Percentiles rank a stretch among this genome's conserved stretches.
These are phyloP conservation scores for Nakaseomyces kungkrabaensis DNA, from an alignment of 1,139 yeast genomes.

Conservation along the genomic window DNA sequence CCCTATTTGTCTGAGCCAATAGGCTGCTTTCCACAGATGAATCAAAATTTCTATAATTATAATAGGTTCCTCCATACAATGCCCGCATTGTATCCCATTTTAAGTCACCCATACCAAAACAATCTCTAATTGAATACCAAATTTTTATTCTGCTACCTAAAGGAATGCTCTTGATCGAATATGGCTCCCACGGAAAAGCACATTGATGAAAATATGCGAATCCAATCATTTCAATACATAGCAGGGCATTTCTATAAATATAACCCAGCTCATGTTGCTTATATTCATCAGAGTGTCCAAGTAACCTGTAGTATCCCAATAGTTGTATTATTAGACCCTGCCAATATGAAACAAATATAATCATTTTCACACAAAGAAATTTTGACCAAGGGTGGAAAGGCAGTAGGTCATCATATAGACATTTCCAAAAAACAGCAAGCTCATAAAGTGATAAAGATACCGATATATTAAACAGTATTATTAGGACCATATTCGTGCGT, in stretches of 20 bases:
- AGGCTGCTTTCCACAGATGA: slow-evolving; percentile 14
- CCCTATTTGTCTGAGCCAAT: slow-evolving; percentile 32
- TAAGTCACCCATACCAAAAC: slow-evolving; percentile 66
- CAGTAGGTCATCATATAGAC: slow-evolving; percentile 62
- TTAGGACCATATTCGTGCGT: slow-evolving; percentile 29
- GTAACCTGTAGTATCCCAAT: slow-evolving; percentile 44
- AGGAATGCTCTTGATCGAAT: slow-evolving; percentile 49
- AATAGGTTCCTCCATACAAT: slow-evolving; percentile 49
- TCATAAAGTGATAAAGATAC: slow-evolving; percentile 77
- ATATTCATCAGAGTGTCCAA: slow-evolving; percentile 29
- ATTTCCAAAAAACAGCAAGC: slow-evolving; percentile 86
- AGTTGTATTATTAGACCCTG: slow-evolving; percentile 70
- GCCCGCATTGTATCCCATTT: slow-evolving; percentile 68
- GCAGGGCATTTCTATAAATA: slow-evolving; percentile 65
- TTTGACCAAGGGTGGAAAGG: slow-evolving; percentile 88
- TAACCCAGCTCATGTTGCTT: slow-evolving; percentile 34
- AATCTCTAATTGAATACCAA: slow-evolving; percentile 60
- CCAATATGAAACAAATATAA: slow-evolving; percentile 96
- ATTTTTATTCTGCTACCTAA: slow-evolving; percentile 56
- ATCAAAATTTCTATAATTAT: slow-evolving; percentile 78
- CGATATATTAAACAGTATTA: slow-evolving; percentile 64
- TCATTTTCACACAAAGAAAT: slow-evolving; percentile 82
- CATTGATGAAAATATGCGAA: slow-evolving; percentile 84
- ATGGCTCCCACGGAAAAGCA: slow-evolving; percentile 74
- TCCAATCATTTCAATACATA: slow-evolving; percentile 76